Conservation (phyloP, 1,284 basidiomycete genomes). For the Fomitopsis betulina region DNA sequence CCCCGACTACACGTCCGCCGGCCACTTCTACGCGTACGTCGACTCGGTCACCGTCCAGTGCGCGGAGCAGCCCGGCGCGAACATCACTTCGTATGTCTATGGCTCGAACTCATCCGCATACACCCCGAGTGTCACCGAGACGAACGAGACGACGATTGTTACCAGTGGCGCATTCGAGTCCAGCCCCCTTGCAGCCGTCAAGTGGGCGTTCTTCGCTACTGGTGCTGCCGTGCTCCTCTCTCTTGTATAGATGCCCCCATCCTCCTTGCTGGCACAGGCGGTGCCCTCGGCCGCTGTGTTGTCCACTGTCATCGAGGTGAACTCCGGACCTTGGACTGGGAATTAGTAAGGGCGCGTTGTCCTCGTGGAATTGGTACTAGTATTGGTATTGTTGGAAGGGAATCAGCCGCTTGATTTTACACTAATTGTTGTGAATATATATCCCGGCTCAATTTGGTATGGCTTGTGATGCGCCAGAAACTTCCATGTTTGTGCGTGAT, state of each 20-base stretch:
- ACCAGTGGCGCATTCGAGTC: conserved; percentile 11
- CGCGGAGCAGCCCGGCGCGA: conserved; percentile 29
- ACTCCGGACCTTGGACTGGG: not conserved
- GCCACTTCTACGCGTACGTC: conserved; percentile 59
- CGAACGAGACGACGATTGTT: conserved; percentile 44
- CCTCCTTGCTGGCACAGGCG: not conserved
- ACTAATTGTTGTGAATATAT: conserved; percentile 2
- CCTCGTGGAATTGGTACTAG: not conserved
- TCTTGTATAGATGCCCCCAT: not conserved
- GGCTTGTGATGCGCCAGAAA: not conserved
- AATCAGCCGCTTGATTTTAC: not conserved
- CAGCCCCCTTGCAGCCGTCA: conserved; percentile 1
- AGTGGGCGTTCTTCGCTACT: conserved; percentile 11
- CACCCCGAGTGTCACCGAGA: conserved; percentile 47
- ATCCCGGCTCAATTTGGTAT: not conserved
- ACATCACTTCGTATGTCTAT: conserved; percentile 61
- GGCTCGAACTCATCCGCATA: conserved; percentile 45
- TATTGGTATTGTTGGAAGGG: not conserved
- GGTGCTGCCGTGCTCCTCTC: conserved; percentile 14
- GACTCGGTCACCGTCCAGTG: conserved; percentile 59
- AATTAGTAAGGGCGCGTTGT: not conserved
- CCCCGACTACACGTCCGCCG: conserved; percentile 59
- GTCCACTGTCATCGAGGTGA: not conserved
- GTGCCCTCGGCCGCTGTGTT: not conserved
- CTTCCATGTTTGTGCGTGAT: not conserved